Evolutionary conservation across 768 basidiomycete genomes (phyloP), one percentile per base, ranked within the genome.

Genomic region (Gelatoporia subvermispora): DNA sequence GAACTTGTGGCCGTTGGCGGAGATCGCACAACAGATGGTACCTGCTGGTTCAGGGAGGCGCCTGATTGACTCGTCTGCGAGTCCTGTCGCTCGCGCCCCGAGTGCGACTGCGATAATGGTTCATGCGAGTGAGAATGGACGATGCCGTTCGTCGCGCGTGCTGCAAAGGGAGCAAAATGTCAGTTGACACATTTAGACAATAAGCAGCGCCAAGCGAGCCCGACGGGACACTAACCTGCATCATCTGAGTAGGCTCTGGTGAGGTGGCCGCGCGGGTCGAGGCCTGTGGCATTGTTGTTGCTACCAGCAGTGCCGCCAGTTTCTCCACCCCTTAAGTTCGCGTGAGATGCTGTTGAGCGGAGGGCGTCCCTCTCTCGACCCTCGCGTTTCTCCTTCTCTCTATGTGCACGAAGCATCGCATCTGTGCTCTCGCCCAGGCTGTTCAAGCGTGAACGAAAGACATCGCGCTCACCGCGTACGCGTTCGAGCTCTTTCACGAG

Each of bases 401-500:
- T 59, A 43, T 64, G 58, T 20, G 57, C 56, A 38, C 59, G 62
- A 38, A 61, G 51, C 36, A 67, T 42, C 34, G 74, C 60, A 57
- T 79, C 81, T 39, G 65, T 63, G 63, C 73, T 85, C 71, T 75
- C 68, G 39, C 60, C 64, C 51, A 51, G 63, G 43, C 36, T 62
- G 58, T 56, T 67, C 53, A 64, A 61, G 55, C 64, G 64, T n/a
- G 60, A 31, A 42, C 69, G 69, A 47, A 73, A 86, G 8, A 74
- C 63, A 60, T 93, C 92, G 16, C 93, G 78, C 63, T 95, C 93
- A 10, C 71, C 72, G 13, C 93, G 76, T 43, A 95, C 78, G 47
- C 93, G 80, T 56, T 94, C 92, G 38, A 91, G 74, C 58, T 95
- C 91, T 68, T 88, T 88, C 64, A 86, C 72, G 47, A 90, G 79